These are phyloP conservation scores for Hanseniaspora clermontiae DNA, from an alignment of 805 yeast genomes.

Conservation along the genomic window DNA sequence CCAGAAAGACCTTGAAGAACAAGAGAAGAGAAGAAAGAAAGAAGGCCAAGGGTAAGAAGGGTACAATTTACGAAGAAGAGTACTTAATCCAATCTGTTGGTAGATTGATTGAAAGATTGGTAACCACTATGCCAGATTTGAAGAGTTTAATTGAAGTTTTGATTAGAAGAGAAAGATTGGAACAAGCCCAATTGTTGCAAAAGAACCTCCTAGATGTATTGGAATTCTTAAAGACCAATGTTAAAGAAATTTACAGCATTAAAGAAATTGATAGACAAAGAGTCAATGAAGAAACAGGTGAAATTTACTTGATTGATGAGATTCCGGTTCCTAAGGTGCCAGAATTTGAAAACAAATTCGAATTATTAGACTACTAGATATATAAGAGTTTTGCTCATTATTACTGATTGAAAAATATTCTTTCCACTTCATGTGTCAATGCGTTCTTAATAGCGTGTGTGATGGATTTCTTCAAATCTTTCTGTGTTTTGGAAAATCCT, in stretches of 20 bases:
- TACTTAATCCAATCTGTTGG: constrained; percentile 80
- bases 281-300: constrained; percentile 68
- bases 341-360: constrained; percentile 32
- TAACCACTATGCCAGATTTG: constrained; percentile 65
- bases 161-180: constrained; percentile 54
- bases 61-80: constrained; percentile 94
- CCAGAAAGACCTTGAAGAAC: constrained; percentile 84
- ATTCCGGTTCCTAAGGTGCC: constrained; percentile 57
- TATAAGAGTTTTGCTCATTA: neutral
- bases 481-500: neutral
- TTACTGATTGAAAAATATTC: constrained; percentile 1
- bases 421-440: neutral
- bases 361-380: constrained; percentile 8
- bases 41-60: constrained; percentile 92
- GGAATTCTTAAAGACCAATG: constrained; percentile 42
- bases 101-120: constrained; percentile 70
- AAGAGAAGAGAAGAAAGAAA: constrained; percentile 91
- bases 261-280: constrained; percentile 82
- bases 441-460: constrained; percentile 6
- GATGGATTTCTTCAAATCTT: neutral
- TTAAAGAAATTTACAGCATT: constrained; percentile 65
- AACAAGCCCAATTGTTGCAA: constrained; percentile 75
- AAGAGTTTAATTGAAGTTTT: constrained; percentile 59
- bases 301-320: constrained; percentile 62
- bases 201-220: constrained; percentile 48